phyloP scores from a whole-genome alignment of 2,329 filamentous ascomycete species.

The Diatrype stigma region DNA sequence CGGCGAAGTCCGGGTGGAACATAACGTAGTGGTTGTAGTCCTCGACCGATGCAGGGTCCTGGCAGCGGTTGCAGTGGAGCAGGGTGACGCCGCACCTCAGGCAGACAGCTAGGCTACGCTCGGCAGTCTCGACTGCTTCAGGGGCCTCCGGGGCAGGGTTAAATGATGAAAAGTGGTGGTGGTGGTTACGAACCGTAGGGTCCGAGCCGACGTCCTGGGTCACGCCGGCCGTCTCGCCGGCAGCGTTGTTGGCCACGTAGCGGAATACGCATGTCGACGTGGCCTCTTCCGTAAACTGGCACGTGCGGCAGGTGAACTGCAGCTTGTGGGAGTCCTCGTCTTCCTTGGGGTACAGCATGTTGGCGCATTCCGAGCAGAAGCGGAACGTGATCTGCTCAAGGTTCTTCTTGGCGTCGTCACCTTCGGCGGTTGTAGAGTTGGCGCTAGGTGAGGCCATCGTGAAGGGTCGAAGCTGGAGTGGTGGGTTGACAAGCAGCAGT shows the following conservation, averaged over 20 bases:
- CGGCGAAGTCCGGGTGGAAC: slow-evolving; percentile 17
- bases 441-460: slow-evolving; percentile 38
- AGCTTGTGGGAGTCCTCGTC: slow-evolving; percentile 78
- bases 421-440: slow-evolving; percentile 50
- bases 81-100: slow-evolving; percentile 27
- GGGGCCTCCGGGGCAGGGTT: slow-evolving; percentile 3
- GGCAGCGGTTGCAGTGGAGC: slow-evolving; percentile 24
- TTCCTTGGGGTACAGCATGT: slow-evolving; percentile 97
- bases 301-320: slow-evolving; percentile 94
- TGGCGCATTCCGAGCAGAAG: slow-evolving; percentile 98
- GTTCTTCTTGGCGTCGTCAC: slow-evolving; percentile 42
- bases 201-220: slow-evolving; percentile 96
- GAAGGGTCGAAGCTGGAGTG: slow-evolving; percentile 2
- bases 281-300: slow-evolving; percentile 84
- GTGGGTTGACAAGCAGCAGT: background rate
- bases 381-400: slow-evolving; percentile 87
- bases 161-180: slow-evolving; percentile 30
- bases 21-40: slow-evolving; percentile 24
- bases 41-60: slow-evolving; percentile 24
- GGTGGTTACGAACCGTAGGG: slow-evolving; percentile 85
- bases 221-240: slow-evolving; percentile 93
- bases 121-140: slow-evolving; percentile 6
- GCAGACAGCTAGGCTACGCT: slow-evolving; percentile 22
- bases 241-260: slow-evolving; percentile 85
- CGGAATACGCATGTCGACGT: slow-evolving; percentile 90